Conservation (phyloP, 2,329 filamentous ascomycete species). For the Pseudogymnoascus sp. region DNA sequence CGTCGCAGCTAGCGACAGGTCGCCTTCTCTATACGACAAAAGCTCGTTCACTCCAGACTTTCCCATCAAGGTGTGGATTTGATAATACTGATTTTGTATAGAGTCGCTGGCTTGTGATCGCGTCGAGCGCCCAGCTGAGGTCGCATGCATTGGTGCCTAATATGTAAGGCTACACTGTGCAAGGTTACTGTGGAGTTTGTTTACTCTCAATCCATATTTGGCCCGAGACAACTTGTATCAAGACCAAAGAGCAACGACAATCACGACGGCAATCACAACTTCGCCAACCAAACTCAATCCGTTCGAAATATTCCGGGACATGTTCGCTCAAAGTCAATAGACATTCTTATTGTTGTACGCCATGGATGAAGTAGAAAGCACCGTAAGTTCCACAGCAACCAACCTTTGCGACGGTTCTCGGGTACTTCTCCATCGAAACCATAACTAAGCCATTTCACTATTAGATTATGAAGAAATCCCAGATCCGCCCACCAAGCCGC, state of each 20-base stretch:
- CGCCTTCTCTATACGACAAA: constrained; percentile 6
- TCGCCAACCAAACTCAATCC: constrained; percentile 3
- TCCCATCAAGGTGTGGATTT: not conserved
- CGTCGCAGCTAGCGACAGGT: constrained; percentile 5
- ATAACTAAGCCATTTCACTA: constrained; percentile 6
- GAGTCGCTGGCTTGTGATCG: not conserved
- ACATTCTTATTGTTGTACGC: constrained; percentile 4
- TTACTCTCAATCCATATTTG: constrained; percentile 6
- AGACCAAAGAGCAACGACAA: not conserved
- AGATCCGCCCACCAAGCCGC: constrained; percentile 22
- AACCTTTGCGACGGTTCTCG: not conserved
- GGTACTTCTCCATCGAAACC: not conserved
- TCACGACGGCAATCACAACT: not conserved
- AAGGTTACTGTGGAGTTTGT: constrained; percentile 6
- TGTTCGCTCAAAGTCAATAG: not conserved
- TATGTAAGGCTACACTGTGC: not conserved
- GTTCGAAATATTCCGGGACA: not conserved
- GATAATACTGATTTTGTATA: not conserved
- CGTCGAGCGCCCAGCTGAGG: not conserved
- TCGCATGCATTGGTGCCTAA: not conserved
- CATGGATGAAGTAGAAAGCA: constrained; percentile 10
- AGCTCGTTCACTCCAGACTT: constrained; percentile 4
- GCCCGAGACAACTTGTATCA: constrained; percentile 4
- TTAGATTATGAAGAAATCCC: constrained; percentile 24
- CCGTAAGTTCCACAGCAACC: constrained; percentile 8